phyloP scores from a whole-genome alignment of 2,329 filamentous ascomycete genomes.

The Amesomyces nigricolor region DNA sequence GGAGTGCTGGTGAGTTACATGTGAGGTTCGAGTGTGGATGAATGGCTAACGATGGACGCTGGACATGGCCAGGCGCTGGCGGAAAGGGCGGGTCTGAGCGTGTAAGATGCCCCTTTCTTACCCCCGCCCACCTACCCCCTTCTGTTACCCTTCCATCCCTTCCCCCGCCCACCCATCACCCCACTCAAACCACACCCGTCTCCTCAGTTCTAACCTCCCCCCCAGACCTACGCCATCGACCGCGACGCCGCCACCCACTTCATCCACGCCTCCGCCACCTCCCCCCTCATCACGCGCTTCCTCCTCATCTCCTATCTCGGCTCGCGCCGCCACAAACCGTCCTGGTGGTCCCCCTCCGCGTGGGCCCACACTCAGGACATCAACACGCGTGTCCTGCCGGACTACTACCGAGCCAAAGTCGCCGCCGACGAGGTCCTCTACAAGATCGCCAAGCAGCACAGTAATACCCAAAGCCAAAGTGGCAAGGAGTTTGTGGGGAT shows the following conservation, averaged over 20 bases:
- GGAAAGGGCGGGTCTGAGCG: slow-evolving; percentile 52
- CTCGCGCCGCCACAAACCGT: slow-evolving; percentile 45
- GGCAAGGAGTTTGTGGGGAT: slow-evolving; percentile 42
- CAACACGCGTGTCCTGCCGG: slow-evolving; percentile 40
- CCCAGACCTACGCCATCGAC: slow-evolving; percentile 53
- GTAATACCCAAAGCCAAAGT: slow-evolving; percentile 30
- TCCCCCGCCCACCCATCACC: neutral
- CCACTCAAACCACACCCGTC: neutral
- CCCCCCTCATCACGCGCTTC: slow-evolving; percentile 53
- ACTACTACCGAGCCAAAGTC: slow-evolving; percentile 57
- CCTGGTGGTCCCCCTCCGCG: slow-evolving; percentile 50
- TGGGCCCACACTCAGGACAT: slow-evolving; percentile 40
- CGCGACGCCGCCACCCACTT: slow-evolving; percentile 59
- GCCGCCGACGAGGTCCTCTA: slow-evolving; percentile 54
- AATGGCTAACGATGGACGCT: slow-evolving; percentile 12
- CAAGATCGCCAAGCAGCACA: slow-evolving; percentile 38
- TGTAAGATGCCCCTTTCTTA: slow-evolving; percentile 13
- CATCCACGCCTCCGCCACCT: slow-evolving; percentile 52
- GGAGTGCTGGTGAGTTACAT: slow-evolving; percentile 52
- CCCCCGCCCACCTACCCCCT: neutral
- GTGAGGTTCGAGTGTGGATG: slow-evolving; percentile 16
- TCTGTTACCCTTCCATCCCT: too few species aligned
- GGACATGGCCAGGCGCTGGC: slow-evolving; percentile 42
- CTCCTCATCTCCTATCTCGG: slow-evolving; percentile 58
- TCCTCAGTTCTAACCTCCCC: neutral